phyloP scores from a whole-genome alignment of 208 protist genomes.

The Giardia duodenalis region DNA sequence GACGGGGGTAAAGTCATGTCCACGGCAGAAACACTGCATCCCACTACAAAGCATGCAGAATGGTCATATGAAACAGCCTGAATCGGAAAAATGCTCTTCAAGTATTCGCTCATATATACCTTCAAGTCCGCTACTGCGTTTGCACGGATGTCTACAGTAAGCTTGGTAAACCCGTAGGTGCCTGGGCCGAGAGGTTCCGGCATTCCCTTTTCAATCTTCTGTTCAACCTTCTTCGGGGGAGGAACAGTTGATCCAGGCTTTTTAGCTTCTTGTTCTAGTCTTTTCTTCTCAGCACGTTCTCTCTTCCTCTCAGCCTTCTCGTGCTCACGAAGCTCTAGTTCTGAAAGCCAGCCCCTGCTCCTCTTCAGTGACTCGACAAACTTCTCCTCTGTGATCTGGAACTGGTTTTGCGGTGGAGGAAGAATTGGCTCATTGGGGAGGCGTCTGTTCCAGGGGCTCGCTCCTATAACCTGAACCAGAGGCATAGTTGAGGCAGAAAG shows the following conservation, averaged over 20 bases:
- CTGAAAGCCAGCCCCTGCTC: neutral
- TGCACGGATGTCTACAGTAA: neutral
- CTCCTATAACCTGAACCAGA: neutral
- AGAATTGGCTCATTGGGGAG: neutral
- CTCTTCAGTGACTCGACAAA: neutral
- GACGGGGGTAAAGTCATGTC: neutral
- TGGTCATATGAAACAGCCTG: neutral
- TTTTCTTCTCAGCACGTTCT: neutral
- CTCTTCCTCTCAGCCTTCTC: neutral
- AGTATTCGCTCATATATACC: constrained; percentile 14
- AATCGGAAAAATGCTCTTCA: neutral
- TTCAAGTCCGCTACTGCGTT: neutral
- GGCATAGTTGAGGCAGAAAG: neutral
- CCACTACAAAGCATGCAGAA: constrained; percentile 14
- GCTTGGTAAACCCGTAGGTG: neutral
- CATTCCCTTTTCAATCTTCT: constrained; percentile 21
- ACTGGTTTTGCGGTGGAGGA: neutral
- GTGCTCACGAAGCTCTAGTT: neutral
- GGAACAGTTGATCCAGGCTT: neutral
- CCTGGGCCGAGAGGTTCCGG: neutral
- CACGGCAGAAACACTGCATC: neutral
- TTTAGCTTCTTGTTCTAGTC: constrained; percentile 18
- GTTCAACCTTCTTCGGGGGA: neutral
- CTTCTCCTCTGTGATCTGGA: neutral
- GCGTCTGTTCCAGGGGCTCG: neutral